Base-by-base conservation (phyloP, 2,329 filamentous ascomycete species). In the Pyrenophora graminea region DNA sequence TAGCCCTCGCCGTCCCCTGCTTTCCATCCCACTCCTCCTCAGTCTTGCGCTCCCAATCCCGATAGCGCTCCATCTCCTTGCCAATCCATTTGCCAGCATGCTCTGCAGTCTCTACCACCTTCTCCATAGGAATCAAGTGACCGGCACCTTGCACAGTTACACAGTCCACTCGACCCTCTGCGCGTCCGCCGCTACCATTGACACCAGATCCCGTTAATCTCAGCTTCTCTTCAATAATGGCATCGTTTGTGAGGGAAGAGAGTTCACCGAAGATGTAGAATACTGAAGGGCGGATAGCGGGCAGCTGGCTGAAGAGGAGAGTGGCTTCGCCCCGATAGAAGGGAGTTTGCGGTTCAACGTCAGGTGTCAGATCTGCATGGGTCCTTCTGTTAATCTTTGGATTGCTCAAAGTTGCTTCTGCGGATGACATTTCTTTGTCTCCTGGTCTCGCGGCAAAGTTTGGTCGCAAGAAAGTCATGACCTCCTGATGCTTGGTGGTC, bases 401-500 rank as follows among this genome's bases (percentile, higher is more conserved):
- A 33, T 71, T 71, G 4, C 66, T 51, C 2, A 62, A 33, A 0
- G 65, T 63, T 43, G 62, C 71, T 2, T 66, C 60, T 12, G 57
- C 55, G 27, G 64, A 68, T 17, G 63, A 68, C 1, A 69, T 69
- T 59, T 86, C 82, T 2, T 76, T 78, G 3, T 80, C 67, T 25
- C 63, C 67, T 59, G 69, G 72, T 15, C 54, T 59, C 48, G 79
- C 69, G 6, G 82, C 52, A 25, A 81, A 84, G 51, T 82, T 82
- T 0, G 85, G 83, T 0, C 88, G 82, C 57, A 89, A 74, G 69
- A 88, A 94, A 1, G 86, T 91, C 66, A 90, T 87, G 48, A 94
- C 88, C 76, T 96, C 91, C 68, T 96, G 90, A 71, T 96, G 89
- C 64, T 92, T 91, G 0, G 90, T 87, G 0, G 93, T 97, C 2